Base-by-base conservation (phyloP, 2,329 filamentous ascomycete species). In the Xylaria sp. region DNA sequence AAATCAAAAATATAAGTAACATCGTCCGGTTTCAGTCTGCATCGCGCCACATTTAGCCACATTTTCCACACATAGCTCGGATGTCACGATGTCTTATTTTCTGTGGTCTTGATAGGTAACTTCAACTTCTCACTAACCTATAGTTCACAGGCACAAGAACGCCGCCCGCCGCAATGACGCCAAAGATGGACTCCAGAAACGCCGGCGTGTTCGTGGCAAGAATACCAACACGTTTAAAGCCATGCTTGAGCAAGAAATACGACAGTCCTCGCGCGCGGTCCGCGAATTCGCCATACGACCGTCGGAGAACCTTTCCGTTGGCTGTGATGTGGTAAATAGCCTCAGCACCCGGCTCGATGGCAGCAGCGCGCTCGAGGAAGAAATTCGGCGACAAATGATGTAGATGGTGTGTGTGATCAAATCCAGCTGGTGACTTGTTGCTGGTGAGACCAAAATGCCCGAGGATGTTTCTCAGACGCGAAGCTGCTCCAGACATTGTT, bases 161-260 rank as follows among this genome's bases (percentile, higher is more conserved):
- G 7, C 85, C 92, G 1, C 93, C 93, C 0, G 92, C 92, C 0
- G 92, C 94, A 0, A 90, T 90, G 72, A 97, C 91, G 1, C 92
- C 96, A 76, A 93, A 99, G 68, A 97, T 92, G 6, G 89, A 87
- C 80, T 98, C 95, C 31, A 99, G 84, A 74, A 98, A 98, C 0
- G 94, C 94, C 0, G 96, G 96, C 0, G 96, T 99, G 77, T 99
- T 99, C 2, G 96, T 92, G 9, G 89, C 90, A 11, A 99, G 84
- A 54, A 99, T 90, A 6, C 96, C 96, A 5, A 98, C 91, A 66
- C 92, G 86, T 74, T 88, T 90, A 75, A 88, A 89, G 4, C 87
- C 85, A 75, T 92, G 88, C 78, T 92, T 92, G 72, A 87, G 87
- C 63, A 99, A 78, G 77, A 91, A 98, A 80, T 97, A 98, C 15